A percentile compares a stretch with the other conserved stretches of the same genome.
phyloP scores from a whole-genome alignment of 2,329 filamentous ascomycete genomes.

The Claviceps arundinis region DNA sequence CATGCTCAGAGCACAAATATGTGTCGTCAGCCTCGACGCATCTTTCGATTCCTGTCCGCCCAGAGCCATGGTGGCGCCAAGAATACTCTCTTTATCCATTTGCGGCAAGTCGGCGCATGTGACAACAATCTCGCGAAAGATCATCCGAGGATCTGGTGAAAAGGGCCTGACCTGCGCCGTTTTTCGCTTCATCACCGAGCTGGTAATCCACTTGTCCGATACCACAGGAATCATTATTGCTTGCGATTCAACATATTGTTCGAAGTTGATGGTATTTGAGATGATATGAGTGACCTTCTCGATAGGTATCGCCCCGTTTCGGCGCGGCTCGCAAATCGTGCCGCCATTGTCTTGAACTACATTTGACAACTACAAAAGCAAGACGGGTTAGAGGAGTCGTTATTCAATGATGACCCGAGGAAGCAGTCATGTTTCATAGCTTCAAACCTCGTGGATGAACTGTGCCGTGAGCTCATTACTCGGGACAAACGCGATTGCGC shows the following conservation, averaged over 20 bases:
- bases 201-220: slow-evolving; percentile 65
- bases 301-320: slow-evolving; percentile 35
- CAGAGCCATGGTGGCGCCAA: slow-evolving; percentile 77
- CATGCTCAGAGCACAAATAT: slow-evolving; percentile 71
- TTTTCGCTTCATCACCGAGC: slow-evolving; percentile 55
- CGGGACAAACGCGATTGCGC: slow-evolving; percentile 32
- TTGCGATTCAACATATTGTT: slow-evolving; percentile 64
- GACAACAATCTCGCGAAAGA: slow-evolving; percentile 74
- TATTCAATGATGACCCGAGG: background rate
- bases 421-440: too few species aligned
- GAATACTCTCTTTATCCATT: slow-evolving; percentile 82
- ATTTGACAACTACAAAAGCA: slow-evolving; percentile 23
- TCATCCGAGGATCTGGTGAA: slow-evolving; percentile 81
- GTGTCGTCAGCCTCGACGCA: slow-evolving; percentile 65
- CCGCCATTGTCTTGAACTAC: slow-evolving; percentile 37
- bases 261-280: slow-evolving; percentile 75
- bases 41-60: slow-evolving; percentile 68
- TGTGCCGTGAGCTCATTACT: slow-evolving; percentile 26
- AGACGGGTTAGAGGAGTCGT: background rate
- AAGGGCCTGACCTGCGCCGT: slow-evolving; percentile 68
- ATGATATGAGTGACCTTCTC: slow-evolving; percentile 41
- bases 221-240: slow-evolving; percentile 75
- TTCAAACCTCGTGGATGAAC: slow-evolving; percentile 26
- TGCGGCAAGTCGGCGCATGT: slow-evolving; percentile 74
- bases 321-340: slow-evolving; percentile 30